A percentile compares a stretch with the other conserved stretches of the same genome.
Conservation (phyloP, 441 rosid genomes). For the Erodium texanum region DNA sequence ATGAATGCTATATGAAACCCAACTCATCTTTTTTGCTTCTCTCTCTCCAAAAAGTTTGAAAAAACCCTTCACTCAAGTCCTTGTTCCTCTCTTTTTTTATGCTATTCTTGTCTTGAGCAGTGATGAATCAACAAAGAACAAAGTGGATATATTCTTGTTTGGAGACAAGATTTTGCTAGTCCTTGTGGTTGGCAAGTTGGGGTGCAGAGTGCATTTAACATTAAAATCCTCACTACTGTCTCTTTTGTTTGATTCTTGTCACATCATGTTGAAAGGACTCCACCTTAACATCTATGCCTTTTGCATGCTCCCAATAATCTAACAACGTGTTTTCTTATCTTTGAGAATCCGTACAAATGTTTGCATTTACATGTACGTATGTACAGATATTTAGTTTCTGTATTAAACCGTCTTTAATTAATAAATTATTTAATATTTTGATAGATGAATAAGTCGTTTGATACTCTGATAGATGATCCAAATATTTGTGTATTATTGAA, state of each 20-base stretch:
- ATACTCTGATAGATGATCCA: no score
- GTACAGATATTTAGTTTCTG: no score
- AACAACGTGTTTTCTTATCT: no score
- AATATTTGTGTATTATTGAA: no score
- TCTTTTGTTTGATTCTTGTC: not conserved
- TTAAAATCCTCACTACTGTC: not conserved
- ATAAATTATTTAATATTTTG: no score
- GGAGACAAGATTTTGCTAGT: not conserved
- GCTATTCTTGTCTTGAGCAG: no score
- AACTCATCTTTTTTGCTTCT: not conserved
- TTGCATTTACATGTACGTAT: no score
- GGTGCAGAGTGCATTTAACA: not conserved
- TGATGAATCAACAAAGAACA: no score
- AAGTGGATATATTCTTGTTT: not conserved
- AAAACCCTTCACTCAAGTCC: not conserved
- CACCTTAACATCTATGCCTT: not conserved
- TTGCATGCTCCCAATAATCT: not conserved
- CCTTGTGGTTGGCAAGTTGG: constrained; percentile 1
- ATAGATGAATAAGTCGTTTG: no score
- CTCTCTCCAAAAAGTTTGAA: not conserved
- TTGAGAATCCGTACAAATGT: no score
- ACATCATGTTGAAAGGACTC: not conserved
- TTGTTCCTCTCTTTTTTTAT: not conserved
- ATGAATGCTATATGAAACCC: not conserved
- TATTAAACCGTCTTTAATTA: no score